Conservation (phyloP, 306 rosid species). For the Prunus fruticosa region DNA sequence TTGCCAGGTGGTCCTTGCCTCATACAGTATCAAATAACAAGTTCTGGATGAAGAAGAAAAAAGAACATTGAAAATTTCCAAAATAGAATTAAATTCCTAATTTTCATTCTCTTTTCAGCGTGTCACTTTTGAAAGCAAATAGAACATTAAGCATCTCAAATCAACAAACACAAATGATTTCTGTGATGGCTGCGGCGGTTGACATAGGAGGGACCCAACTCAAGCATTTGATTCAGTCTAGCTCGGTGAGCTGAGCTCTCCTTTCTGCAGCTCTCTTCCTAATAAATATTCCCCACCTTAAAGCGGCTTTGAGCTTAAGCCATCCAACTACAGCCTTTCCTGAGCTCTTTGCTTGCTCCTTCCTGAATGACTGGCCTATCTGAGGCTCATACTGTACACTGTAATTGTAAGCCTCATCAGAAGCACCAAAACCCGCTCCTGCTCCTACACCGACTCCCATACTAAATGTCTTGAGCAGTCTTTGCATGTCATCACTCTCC, state of each 20-base stretch:
- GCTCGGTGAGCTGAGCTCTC: slow-evolving; percentile 79
- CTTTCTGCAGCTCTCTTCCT: slow-evolving; percentile 77
- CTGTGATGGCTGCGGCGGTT: background rate
- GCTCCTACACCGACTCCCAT: slow-evolving; percentile 38
- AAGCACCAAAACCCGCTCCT: slow-evolving; percentile 38
- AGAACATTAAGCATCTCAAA: background rate
- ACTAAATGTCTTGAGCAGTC: slow-evolving; percentile 57
- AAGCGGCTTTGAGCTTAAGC: slow-evolving; percentile 90
- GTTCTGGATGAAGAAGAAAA: background rate
- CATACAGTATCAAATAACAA: background rate
- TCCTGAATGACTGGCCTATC: slow-evolving; percentile 33
- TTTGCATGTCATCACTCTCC: slow-evolving; percentile 84
- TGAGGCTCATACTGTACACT: slow-evolving; percentile 60
- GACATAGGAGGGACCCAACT: background rate
- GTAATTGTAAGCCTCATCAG: slow-evolving; percentile 48
- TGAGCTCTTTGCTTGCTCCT: slow-evolving; percentile 48
- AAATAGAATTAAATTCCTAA: background rate
- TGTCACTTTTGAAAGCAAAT: background rate
- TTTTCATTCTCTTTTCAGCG: background rate
- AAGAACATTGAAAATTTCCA: background rate
- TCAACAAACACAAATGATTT: background rate
- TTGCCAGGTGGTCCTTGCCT: background rate
- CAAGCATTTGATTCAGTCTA: slow-evolving; percentile 43
- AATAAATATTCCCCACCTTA: slow-evolving; percentile 86
- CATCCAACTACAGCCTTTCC: slow-evolving; percentile 89